Base-by-base conservation (phyloP, 2,329 filamentous ascomycete species). In the Sporothrix pseudoabietina region DNA sequence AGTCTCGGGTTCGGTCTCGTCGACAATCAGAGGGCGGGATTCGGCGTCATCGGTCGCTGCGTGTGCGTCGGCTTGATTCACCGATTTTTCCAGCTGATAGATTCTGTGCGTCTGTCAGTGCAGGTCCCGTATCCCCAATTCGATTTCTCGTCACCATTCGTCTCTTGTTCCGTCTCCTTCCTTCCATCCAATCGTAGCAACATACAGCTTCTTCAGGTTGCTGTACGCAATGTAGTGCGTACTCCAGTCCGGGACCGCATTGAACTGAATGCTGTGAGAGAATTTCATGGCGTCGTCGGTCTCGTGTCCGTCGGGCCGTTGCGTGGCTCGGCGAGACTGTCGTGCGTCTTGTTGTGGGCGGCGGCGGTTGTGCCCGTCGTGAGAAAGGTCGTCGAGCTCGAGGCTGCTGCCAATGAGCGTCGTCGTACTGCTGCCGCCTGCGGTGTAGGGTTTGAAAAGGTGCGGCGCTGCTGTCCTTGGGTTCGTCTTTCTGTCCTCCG, bases 241-340 rank as follows among this genome's bases (percentile, higher is more conserved):
- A 85, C 94, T 98, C 96, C 96, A 99, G 83, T 99, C 96, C n/a
- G 96, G 96, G 78, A 99, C 96, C 76, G 96, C 94, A 85, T 99
- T 99, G 85, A 99, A 99, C 86, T 99, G 96, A 78, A 99, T 91
- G 83, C 95, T 98, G 82, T 99, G 96, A 22, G 95, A 98, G 87
- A 99, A 99, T 91, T 98, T 98, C 96, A 99, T 99, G 47, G 59
- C 47, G 55, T 35, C 70, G 63, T 82, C 79, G 86, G 84, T 81
- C 88, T 30, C 26, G 22, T 30, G 9, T 9, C 90, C 26, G 80
- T 77, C 80, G 71, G 78, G 79, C 44, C 81, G 79, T 74, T 54
- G 66, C 63, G 52, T 14, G 35, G 47, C 63, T 16, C 73, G 69
- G 69, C 66, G 57, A n/a, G 32, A 49, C 19, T 39, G 71, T n/a